Conservation (phyloP, 1,284 basidiomycete species). For the Apiotrichum siamense region DNA sequence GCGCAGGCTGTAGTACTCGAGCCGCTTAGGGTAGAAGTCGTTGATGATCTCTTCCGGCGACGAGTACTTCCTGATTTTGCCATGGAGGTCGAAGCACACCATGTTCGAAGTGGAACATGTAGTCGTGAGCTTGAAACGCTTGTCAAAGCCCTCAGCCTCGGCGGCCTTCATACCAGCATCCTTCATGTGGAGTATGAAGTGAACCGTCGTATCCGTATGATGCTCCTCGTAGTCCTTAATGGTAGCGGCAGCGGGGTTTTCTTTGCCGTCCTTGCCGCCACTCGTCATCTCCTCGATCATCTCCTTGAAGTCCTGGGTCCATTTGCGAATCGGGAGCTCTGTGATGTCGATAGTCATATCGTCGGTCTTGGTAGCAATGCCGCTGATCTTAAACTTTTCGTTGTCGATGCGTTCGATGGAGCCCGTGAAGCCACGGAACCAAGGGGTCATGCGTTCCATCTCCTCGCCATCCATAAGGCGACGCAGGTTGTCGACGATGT, state of each 20-base stretch:
- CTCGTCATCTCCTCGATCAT: slow-evolving; percentile 67
- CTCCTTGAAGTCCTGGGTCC: slow-evolving; percentile 90
- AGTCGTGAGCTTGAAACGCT: slow-evolving; percentile 82
- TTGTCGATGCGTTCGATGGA: slow-evolving; percentile 71
- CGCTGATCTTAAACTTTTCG: slow-evolving; percentile 82
- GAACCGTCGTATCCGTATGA: slow-evolving; percentile 86
- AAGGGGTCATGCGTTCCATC: slow-evolving; percentile 78
- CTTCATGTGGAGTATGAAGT: slow-evolving; percentile 77
- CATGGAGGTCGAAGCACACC: slow-evolving; percentile 96
- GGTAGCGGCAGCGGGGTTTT: slow-evolving; percentile 57
- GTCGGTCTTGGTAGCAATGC: slow-evolving; percentile 69
- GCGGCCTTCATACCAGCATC: slow-evolving; percentile 79
- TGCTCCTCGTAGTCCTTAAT: slow-evolving; percentile 90
- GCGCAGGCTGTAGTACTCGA: slow-evolving; percentile 88
- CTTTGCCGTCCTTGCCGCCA: slow-evolving; percentile 28
- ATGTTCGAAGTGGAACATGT: slow-evolving; percentile 90
- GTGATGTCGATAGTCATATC: slow-evolving; percentile 89
- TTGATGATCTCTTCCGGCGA: slow-evolving; percentile 87
- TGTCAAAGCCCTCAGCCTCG: slow-evolving; percentile 78
- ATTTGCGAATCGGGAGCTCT: slow-evolving; percentile 90
- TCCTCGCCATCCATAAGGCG: slow-evolving; percentile 84
- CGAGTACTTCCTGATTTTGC: slow-evolving; percentile 92
- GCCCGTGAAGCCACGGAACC: slow-evolving; percentile 94
- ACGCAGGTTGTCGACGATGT: slow-evolving; percentile 82
- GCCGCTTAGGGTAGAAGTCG: slow-evolving; percentile 85